Conservation (phyloP, 2,329 filamentous ascomycete species). For the Trichoderma sp. region DNA sequence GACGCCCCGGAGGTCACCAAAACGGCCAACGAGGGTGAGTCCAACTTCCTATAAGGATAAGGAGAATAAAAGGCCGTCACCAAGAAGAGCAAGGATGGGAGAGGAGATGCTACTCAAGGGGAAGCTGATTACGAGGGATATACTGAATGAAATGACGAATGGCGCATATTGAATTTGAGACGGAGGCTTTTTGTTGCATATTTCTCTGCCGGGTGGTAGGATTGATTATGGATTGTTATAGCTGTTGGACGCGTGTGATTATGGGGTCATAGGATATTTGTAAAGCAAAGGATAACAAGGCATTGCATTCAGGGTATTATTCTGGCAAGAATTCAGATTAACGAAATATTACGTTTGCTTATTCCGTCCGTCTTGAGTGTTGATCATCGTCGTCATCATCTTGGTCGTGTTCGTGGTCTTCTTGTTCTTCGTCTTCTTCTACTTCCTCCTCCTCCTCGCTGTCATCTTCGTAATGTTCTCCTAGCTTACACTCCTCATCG, state of each 20-base stretch:
- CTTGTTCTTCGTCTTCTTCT: conserved; percentile 27
- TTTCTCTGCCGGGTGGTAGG: background rate
- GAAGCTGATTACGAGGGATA: conserved; percentile 69
- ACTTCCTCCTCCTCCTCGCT: conserved; percentile 26
- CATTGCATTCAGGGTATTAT: conserved; percentile 9
- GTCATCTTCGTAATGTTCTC: background rate
- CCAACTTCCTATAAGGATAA: conserved; percentile 40
- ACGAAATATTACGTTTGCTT: background rate
- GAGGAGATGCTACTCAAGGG: conserved; percentile 62
- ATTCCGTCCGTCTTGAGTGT: conserved; percentile 24
- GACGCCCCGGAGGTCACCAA: conserved; percentile 32
- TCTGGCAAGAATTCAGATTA: background rate
- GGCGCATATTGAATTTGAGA: conserved; percentile 36
- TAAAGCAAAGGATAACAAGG: background rate
- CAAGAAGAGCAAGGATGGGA: conserved; percentile 58
- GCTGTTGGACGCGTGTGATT: background rate
- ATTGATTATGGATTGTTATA: background rate
- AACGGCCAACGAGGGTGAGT: conserved; percentile 10
- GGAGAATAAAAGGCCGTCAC: conserved; percentile 48
- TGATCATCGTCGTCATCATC: conserved; percentile 23
- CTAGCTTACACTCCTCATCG: conserved; percentile 26
- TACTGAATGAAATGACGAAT: conserved; percentile 68
- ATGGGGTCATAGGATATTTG: background rate
- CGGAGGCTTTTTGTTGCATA: background rate
- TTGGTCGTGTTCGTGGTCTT: conserved; percentile 1